A percentile compares a stretch with the other conserved stretches of the same genome.
These are phyloP conservation scores for Lachnellula occidentalis DNA, from an alignment of 2,329 filamentous ascomycete species.

Conservation along the genomic window DNA sequence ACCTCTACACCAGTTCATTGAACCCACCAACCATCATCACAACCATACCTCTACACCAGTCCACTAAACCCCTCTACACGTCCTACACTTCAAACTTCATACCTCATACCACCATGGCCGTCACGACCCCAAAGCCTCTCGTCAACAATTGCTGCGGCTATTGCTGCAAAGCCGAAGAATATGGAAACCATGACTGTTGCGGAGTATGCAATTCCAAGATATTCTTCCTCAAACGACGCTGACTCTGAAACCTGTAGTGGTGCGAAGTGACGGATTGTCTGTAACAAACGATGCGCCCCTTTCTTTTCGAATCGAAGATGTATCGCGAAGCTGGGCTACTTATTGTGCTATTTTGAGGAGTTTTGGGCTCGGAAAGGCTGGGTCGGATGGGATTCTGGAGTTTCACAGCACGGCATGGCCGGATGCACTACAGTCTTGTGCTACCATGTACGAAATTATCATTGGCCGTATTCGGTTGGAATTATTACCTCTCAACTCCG, in stretches of 20 bases:
- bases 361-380: background rate
- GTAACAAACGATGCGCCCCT: background rate
- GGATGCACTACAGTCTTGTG: background rate
- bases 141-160: conserved; percentile 47
- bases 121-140: conserved; percentile 39
- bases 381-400: background rate
- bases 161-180: conserved; percentile 47
- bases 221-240: background rate
- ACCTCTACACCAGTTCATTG: background rate
- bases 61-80: background rate
- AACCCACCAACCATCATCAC: background rate
- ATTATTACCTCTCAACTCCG: background rate
- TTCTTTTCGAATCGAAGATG: background rate
- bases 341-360: background rate
- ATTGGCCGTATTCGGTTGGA: background rate
- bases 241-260: background rate
- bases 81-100: background rate
- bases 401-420: background rate
- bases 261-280: background rate
- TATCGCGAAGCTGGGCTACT: background rate
- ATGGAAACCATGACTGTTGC: conserved; percentile 47
- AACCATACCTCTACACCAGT: background rate
- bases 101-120: conserved; percentile 32
- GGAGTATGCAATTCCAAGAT: conserved; percentile 26
- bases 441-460: background rate